Base-by-base conservation (phyloP, 2,329 filamentous ascomycete species). In the Chaetomiaceae sp. region DNA sequence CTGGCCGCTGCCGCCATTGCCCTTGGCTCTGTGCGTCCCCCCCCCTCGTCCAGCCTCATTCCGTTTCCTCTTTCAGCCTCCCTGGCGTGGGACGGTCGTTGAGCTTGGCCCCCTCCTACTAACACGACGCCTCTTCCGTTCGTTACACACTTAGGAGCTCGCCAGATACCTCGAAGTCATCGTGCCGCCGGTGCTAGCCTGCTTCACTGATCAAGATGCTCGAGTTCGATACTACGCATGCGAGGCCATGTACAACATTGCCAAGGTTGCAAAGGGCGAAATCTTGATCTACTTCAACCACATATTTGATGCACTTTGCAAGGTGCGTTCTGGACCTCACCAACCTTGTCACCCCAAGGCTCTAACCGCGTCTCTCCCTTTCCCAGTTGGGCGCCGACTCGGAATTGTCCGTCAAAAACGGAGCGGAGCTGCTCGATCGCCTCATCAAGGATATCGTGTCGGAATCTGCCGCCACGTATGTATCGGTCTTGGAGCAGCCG, bases 231-330 rank as follows among this genome's bases (percentile, higher is more conserved):
- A 99, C 69, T 99, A 99, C 71, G 93, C 93, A 20, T 99, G 93
- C 71, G 93, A 99, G 74, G 95, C 91, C 69, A 99, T 99, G 93
- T 99, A 99, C 73, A 99, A 99, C 70, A 99, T 99, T 65, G 91
- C 93, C 65, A 99, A 99, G 72, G 93, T 99, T 42, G 93, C 92
- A 54, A 99, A 99, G 71, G 93, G 95, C 33, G 93, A 99, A 70
- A 93, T 99, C 17, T 71, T 99, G 58, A 81, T 95, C 35, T 99
- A 96, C 74, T 99, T 99, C 71, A 99, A 99, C 70, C 87, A 95
- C 63, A 93, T 99, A 57, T 99, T 99, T 65, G 93, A 99, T 72
- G 90, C 93, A 19, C 75, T 99, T 48, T 96, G 91, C 74, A 97
- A 96, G 80, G 90, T 95, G 73, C 56, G 71, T 59, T 13, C 27